Evolutionary conservation across 176 grass and related monocot species (phyloP).

Genomic region (Saccharum officinarum): DNA sequence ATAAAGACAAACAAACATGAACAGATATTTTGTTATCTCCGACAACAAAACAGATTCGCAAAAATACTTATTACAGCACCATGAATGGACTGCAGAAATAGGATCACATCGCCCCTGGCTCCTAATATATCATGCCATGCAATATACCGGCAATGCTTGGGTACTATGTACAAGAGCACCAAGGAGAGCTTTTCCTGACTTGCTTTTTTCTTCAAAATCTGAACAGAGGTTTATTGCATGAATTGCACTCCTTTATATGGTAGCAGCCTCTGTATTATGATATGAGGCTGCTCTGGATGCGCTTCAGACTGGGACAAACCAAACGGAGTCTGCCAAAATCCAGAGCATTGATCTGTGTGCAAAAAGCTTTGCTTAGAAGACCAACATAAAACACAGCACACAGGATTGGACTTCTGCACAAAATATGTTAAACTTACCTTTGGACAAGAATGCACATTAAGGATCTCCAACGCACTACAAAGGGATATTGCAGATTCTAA

Average conservation of each 20-base stretch:
- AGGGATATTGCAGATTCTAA: slow-evolving; percentile 77
- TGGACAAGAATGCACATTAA: slow-evolving; percentile 82
- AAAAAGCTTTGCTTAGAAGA: slow-evolving; percentile 15
- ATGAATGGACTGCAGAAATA: slow-evolving; percentile 27
- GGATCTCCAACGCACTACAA: slow-evolving; percentile 73
- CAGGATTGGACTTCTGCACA: neutral
- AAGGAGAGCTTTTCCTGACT: slow-evolving; percentile 2
- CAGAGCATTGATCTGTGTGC: slow-evolving; percentile 52
- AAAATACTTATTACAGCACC: slow-evolving; percentile 28
- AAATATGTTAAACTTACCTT: slow-evolving; percentile 45
- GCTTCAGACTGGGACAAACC: slow-evolving; percentile 73
- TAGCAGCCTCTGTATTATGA: slow-evolving; percentile 30
- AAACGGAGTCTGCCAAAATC: slow-evolving; percentile 65
- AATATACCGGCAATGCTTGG: slow-evolving; percentile 39
- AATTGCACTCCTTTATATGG: slow-evolving; percentile 4
- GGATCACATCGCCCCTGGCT: slow-evolving; percentile 5
- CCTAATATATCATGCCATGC: slow-evolving; percentile 29
- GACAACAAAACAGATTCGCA: slow-evolving; percentile 18
- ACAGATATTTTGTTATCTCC: neutral
- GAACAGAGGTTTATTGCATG: neutral
- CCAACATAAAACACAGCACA: neutral
- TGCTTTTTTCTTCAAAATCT: slow-evolving; percentile 10
- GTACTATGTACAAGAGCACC: slow-evolving; percentile 48
- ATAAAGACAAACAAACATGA: slow-evolving; percentile 15
- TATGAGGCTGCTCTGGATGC: slow-evolving; percentile 61